Evolutionary conservation across 495 filamentous ascomycete species (phyloP).

Genomic region (Cetradonia linearis): DNA sequence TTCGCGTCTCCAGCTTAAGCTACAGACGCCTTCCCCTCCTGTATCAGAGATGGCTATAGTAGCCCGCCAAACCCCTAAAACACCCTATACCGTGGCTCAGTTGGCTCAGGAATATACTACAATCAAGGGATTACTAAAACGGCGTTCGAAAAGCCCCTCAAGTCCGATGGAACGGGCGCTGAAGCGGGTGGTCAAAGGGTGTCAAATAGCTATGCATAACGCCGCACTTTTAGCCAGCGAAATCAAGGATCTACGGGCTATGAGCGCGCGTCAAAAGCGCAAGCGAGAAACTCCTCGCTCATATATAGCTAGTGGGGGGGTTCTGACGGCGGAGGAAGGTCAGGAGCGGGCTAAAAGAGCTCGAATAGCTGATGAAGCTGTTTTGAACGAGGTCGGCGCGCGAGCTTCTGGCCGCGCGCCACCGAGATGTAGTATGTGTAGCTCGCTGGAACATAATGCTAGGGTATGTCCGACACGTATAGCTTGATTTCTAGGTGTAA

Average conservation of each 20-base stretch:
- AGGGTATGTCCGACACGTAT: no score
- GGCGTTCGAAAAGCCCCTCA: neutral
- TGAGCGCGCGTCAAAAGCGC: neutral
- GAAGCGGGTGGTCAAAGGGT: neutral
- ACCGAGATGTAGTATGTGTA: no score
- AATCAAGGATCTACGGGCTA: neutral
- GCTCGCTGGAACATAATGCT: no score
- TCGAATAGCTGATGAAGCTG: no score
- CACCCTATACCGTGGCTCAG: neutral
- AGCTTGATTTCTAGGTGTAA: no score
- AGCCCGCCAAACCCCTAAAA: neutral
- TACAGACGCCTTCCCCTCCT: neutral
- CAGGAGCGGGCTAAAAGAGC: neutral
- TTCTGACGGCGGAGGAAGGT: neutral
- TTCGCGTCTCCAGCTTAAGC: neutral
- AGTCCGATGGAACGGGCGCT: neutral
- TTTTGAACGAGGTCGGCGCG: no score
- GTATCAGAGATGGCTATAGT: neutral
- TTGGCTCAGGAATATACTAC: neutral
- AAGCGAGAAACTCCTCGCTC: neutral
- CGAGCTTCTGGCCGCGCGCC: no score
- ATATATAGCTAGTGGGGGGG: neutral
- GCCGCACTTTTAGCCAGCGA: neutral
- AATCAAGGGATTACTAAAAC: neutral
- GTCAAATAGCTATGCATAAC: neutral